Evolutionary conservation across 1,284 basidiomycete genomes (phyloP).

Genomic region (Trichosporon faecale): DNA sequence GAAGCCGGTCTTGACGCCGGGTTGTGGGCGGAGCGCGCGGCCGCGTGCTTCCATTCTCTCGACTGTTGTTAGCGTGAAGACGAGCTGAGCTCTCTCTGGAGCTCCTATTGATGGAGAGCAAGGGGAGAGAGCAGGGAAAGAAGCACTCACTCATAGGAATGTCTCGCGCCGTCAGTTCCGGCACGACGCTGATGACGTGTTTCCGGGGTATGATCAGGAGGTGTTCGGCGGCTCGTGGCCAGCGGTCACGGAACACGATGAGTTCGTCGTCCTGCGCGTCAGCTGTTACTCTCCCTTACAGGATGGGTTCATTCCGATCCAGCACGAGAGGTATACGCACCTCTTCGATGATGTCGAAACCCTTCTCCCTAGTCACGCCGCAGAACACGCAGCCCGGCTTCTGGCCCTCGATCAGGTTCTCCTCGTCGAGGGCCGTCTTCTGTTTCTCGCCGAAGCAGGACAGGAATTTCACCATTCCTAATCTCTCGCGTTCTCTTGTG

Average conservation of each 20-base stretch:
- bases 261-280: conserved; percentile 58
- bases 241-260: conserved; percentile 63
- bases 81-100: neutral
- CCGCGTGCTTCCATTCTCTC: conserved; percentile 63
- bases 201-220: conserved; percentile 63
- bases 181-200: conserved; percentile 62
- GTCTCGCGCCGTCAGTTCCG: conserved; percentile 55
- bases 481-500: neutral
- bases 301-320: too few relatives aligned
- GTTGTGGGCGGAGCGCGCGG: conserved; percentile 46
- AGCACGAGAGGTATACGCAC: conserved; percentile 42
- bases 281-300: neutral
- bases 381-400: conserved; percentile 59
- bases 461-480: conserved; percentile 14
- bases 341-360: conserved; percentile 64
- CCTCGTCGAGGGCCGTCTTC: conserved; percentile 8
- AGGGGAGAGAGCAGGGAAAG: too few relatives aligned
- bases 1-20: conserved; percentile 63
- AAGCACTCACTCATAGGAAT: conserved; percentile 56
- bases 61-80: conserved; percentile 53
- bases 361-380: conserved; percentile 57
- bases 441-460: conserved; percentile 13
- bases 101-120: too few relatives aligned
- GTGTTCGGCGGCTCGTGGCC: conserved; percentile 62
- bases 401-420: neutral